Evolutionary conservation across 805 yeast genomes (phyloP).

Genomic region (Candida bentonensis): DNA sequence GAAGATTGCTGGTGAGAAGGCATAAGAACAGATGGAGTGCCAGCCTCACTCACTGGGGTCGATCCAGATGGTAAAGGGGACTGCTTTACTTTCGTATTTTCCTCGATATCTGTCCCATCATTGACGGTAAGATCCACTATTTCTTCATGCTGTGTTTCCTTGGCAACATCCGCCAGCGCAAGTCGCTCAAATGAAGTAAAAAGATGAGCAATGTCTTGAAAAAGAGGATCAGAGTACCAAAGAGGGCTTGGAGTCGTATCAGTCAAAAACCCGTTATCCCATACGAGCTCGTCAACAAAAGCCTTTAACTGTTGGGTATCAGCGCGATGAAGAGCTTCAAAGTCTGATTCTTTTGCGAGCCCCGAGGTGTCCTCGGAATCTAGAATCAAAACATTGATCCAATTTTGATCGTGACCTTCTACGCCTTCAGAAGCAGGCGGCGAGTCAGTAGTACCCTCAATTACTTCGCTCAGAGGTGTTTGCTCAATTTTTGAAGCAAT

Average conservation of each 20-base stretch:
- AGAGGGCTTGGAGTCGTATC: slow-evolving; percentile 6
- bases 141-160: not conserved
- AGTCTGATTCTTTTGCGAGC: not conserved
- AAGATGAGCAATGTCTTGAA: slow-evolving; percentile 3
- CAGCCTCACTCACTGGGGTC: slow-evolving; percentile 6
- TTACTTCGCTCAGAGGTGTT: slow-evolving; percentile 2
- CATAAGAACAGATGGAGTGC: not conserved
- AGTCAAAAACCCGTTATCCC: slow-evolving; percentile 16
- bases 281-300: slow-evolving; percentile 16
- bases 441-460: slow-evolving; percentile 3
- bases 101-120: not conserved
- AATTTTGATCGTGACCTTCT: not conserved
- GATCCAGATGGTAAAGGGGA: slow-evolving; percentile 10
- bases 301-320: slow-evolving; percentile 5
- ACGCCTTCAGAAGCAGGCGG: not conserved
- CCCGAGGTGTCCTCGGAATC: not conserved
- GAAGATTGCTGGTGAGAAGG: too few relatives aligned
- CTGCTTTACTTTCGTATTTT: not conserved
- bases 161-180: slow-evolving; percentile 5
- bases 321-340: slow-evolving; percentile 2
- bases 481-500: slow-evolving; percentile 7
- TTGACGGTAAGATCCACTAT: not conserved
- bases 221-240: slow-evolving; percentile 3
- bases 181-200: slow-evolving; percentile 8
- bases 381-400: not conserved